Base-by-base conservation (phyloP, 768 basidiomycete species). In the Suillus bovinus region DNA sequence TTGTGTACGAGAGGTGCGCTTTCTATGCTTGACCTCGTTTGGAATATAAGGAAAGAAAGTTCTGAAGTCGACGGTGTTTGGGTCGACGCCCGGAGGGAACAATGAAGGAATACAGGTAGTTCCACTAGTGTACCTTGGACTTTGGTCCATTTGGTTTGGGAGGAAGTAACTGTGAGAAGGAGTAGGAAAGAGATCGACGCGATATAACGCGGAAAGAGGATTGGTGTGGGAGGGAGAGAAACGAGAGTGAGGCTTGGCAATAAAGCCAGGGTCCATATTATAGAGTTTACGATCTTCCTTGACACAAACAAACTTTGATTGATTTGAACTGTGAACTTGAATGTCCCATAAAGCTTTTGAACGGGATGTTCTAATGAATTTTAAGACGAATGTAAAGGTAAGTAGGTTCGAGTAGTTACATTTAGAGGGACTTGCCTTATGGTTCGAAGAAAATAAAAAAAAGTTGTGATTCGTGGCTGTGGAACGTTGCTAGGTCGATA, bases 21-120 rank as follows among this genome's bases (percentile, higher is more conserved):
- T 91, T 63, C 95, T 81, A 70, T 96, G 95, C 79, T 96, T 96
- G 78, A 97, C 92, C 79, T 96, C 90, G 77, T 92, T 93, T 61
- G 92, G 92, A 58, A 88, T 86, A 77, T 91, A 94, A n/a, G 90
- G 88, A 68, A 89, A 92, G 79, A 93, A 93, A 46, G 90, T 87
- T 70, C 89, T 86, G 72, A 90, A 89, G 82, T 91, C 89, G 74
- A 88, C 86, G 67, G 84, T 78, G 42, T 69, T 60, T 67, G 88
- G 86, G 79, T 91, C 90, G 73, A 84, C 78, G 61, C 78, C 80
- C 69, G 79, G 81, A 65, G 79, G 81, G 71, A 80, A 74, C 74
- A 81, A 77, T 66, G 78, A 78, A 68, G 81, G 78, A 72, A 80
- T 77, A 72, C 77, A 80, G 67, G 79, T 77, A 67, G 66, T 50